Percentiles rank a stretch among this genome's conserved stretches.
Conservation (phyloP, 208 protist genomes). For the Acanthamoeba lenticulata region DNA sequence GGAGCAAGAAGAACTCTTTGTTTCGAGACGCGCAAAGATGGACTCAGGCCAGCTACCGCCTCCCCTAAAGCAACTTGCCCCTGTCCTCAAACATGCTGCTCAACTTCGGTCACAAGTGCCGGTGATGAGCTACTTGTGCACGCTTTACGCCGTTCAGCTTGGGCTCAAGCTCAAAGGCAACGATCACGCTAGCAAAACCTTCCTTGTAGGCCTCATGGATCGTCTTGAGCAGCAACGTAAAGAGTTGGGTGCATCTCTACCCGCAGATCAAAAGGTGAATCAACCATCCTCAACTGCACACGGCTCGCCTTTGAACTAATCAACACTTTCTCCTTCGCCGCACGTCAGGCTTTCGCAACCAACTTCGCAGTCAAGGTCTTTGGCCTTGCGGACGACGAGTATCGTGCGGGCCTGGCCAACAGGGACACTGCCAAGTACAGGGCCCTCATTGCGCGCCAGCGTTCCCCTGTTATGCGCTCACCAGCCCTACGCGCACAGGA, state of each 20-base stretch:
- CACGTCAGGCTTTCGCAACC: not conserved
- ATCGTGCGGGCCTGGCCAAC: slow-evolving; percentile 5
- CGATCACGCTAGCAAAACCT: not conserved
- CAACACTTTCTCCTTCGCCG: not conserved
- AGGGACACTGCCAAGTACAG: slow-evolving; percentile 29
- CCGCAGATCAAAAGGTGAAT: not conserved
- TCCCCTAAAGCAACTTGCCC: not conserved
- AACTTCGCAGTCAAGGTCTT: slow-evolving; percentile 57
- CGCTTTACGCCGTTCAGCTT: slow-evolving; percentile 37
- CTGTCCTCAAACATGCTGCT: slow-evolving; percentile 42
- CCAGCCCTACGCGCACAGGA: not conserved
- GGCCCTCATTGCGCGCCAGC: not conserved
- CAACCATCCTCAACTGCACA: not conserved
- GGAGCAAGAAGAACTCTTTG: not conserved
- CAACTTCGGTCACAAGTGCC: slow-evolving; percentile 9
- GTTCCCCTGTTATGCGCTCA: not conserved
- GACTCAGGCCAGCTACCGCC: not conserved
- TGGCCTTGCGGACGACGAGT: slow-evolving; percentile 25
- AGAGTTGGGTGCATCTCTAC: not conserved
- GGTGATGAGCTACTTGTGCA: slow-evolving; percentile 42
- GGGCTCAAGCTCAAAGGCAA: slow-evolving; percentile 7
- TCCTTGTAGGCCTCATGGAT: slow-evolving; percentile 35
- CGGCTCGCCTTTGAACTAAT: not conserved
- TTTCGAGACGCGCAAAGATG: not conserved
- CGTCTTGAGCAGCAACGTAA: not conserved